Evolutionary conservation across 2,329 filamentous ascomycete species (phyloP).

Genomic region (Ascochyta pisi): DNA sequence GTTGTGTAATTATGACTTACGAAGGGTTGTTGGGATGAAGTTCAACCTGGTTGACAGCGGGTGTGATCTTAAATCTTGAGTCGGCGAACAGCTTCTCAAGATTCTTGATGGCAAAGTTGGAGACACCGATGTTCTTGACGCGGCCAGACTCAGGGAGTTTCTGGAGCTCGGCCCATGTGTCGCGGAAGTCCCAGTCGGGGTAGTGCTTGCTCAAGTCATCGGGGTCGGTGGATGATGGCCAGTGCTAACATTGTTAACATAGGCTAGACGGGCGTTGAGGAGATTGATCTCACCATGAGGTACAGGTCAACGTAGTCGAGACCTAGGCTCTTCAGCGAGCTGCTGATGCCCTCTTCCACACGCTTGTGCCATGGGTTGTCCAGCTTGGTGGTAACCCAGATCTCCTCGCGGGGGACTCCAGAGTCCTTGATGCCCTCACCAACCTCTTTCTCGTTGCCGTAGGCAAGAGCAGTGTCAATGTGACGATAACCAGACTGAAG

Average conservation of each 20-base stretch:
- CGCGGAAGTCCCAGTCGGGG: constrained; percentile 80
- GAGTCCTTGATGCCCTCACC: constrained; percentile 73
- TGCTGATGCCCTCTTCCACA: constrained; percentile 66
- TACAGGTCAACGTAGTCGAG: constrained; percentile 74
- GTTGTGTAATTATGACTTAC: constrained; percentile 20
- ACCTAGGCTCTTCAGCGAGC: constrained; percentile 67
- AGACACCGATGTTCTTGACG: constrained; percentile 81
- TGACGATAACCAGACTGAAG: constrained; percentile 74
- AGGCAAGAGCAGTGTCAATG: constrained; percentile 78
- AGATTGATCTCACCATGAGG: constrained; percentile 58
- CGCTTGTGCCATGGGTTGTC: constrained; percentile 75
- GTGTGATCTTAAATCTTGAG: constrained; percentile 66
- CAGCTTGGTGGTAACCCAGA: constrained; percentile 83
- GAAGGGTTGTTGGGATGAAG: constrained; percentile 82
- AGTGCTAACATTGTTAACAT: constrained; percentile 49
- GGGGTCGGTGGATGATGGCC: constrained; percentile 70
- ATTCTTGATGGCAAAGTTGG: constrained; percentile 84
- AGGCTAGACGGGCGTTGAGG: neutral
- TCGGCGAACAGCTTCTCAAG: constrained; percentile 75
- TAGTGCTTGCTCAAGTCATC: constrained; percentile 70
- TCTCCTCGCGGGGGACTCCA: constrained; percentile 68
- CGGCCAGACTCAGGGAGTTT: constrained; percentile 73
- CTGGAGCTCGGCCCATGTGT: constrained; percentile 78
- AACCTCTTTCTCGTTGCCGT: constrained; percentile 79
- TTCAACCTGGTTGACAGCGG: constrained; percentile 82